phyloP scores from a whole-genome alignment of 176 grass and related monocot genomes.

The Avena insularis region DNA sequence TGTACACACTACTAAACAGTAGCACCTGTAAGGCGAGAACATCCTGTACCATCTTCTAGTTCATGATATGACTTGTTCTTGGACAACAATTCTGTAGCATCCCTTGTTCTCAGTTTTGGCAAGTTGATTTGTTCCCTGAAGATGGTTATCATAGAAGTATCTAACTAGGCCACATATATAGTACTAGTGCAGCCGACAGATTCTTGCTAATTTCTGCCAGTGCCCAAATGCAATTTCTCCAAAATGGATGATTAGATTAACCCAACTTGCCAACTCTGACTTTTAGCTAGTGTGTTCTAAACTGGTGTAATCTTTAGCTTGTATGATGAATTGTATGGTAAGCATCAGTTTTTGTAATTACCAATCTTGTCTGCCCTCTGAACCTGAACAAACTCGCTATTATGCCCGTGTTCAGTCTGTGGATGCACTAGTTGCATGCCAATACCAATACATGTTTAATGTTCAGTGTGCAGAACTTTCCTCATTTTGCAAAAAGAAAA shows the following conservation, averaged over 20 bases:
- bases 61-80: no score
- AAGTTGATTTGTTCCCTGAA: no score
- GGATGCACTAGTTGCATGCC: neutral
- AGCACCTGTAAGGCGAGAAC: no score
- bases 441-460: neutral
- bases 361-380: neutral
- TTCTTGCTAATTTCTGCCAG: neutral
- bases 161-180: no score
- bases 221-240: no score
- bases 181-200: neutral
- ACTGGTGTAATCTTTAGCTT: neutral
- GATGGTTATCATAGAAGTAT: no score
- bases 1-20: no score
- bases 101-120: no score
- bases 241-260: no score
- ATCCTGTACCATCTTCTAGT: no score
- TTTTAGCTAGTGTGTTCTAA: neutral
- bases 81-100: no score
- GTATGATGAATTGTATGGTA: neutral
- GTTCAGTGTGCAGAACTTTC: neutral
- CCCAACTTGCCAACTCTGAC: no score
- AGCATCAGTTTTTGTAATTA: neutral
- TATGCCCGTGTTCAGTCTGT: neutral
- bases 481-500: conserved; percentile 11
- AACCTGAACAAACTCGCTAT: neutral